Evolutionary conservation across 371 early-diverging fungal genomes (phyloP).

Genomic region (Batkoa obscura): DNA sequence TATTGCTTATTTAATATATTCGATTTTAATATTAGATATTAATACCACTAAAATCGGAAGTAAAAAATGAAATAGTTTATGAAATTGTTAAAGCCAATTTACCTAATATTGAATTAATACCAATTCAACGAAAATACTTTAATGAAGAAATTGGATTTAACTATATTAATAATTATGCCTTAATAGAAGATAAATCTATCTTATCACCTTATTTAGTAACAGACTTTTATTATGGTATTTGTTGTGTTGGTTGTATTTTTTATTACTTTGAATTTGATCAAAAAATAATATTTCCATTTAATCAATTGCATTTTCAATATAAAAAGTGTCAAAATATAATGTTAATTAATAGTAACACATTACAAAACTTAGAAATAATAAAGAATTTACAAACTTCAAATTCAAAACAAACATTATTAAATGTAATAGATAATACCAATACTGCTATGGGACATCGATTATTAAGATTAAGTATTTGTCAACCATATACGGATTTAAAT

Average conservation of each 20-base stretch:
- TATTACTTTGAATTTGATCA: conserved; percentile 28
- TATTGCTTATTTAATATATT: not conserved
- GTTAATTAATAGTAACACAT: conserved; percentile 30
- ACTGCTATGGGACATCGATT: conserved; percentile 53
- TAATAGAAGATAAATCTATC: conserved; percentile 19
- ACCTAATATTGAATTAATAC: conserved; percentile 19
- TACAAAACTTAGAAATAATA: conserved; percentile 42
- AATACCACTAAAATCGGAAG: conserved; percentile 13
- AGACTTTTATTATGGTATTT: conserved; percentile 20
- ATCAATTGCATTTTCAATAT: conserved; percentile 39
- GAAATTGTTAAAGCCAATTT: conserved; percentile 23
- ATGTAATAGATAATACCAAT: conserved; percentile 28
- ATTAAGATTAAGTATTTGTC: conserved; percentile 46
- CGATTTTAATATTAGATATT: conserved; percentile 14
- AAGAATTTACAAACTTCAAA: conserved; percentile 17
- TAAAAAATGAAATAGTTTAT: conserved; percentile 15
- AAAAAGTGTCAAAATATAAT: conserved; percentile 31
- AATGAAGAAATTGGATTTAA: conserved; percentile 35
- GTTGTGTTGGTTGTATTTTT: conserved; percentile 12
- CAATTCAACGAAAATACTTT: conserved; percentile 30
- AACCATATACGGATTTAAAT: conserved; percentile 27
- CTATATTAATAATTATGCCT: conserved; percentile 21
- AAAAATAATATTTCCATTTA: conserved; percentile 21
- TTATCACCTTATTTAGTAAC: conserved; percentile 19
- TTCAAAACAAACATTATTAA: conserved; percentile 23